phyloP scores from a whole-genome alignment of 345 rosid genomes.

The Salix brachista region DNA sequence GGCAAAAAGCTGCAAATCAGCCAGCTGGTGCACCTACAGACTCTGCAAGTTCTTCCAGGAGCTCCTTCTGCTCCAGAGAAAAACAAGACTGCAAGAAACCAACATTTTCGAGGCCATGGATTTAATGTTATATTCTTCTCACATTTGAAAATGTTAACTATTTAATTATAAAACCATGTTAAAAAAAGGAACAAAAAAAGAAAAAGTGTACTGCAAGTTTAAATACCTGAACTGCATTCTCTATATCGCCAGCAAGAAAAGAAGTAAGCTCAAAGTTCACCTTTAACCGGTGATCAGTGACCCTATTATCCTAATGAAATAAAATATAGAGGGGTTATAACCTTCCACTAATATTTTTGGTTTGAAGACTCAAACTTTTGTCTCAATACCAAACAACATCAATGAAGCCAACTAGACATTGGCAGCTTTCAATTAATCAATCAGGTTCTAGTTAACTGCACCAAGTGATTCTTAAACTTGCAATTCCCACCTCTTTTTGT shows the following conservation, averaged over 20 bases:
- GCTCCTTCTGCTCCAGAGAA: slow-evolving; percentile 80
- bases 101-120: not conserved
- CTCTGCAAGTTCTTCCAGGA: slow-evolving; percentile 76
- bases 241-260: slow-evolving; percentile 76
- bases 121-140: not conserved
- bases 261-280: slow-evolving; percentile 77
- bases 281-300: slow-evolving; percentile 94
- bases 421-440: not conserved
- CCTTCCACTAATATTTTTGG: not conserved
- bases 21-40: slow-evolving; percentile 47
- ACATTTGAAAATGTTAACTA: not conserved
- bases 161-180: not conserved
- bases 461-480: not conserved
- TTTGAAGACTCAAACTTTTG: not conserved
- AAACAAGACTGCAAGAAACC: slow-evolving; percentile 63
- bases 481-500: not conserved
- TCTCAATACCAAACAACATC: not conserved
- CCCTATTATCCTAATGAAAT: slow-evolving; percentile 71
- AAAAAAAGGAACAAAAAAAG: not conserved
- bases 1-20: slow-evolving; percentile 20
- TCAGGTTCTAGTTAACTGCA: not conserved
- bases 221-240: slow-evolving; percentile 76
- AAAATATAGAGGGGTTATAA: not conserved
- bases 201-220: not conserved
- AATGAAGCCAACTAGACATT: not conserved